Evolutionary conservation across 257 asterid species (phyloP).

Genomic region (Solanum ossicruentum): DNA sequence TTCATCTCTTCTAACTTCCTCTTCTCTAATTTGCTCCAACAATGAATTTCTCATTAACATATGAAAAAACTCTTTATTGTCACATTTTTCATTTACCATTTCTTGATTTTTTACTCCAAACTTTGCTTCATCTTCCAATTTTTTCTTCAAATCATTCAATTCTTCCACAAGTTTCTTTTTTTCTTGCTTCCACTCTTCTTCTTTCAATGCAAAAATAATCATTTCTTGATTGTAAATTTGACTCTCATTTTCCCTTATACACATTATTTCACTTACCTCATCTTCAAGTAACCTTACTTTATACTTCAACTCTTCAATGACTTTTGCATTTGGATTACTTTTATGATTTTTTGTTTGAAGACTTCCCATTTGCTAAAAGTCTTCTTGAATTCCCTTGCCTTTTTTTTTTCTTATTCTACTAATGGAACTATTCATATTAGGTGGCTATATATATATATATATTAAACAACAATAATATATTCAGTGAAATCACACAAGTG

Average conservation of each 20-base stretch:
- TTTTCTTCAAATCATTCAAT: conserved; percentile 21
- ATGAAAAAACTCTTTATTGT: not conserved
- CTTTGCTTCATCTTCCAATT: conserved; percentile 1
- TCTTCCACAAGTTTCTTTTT: conserved; percentile 42
- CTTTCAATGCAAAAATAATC: conserved; percentile 46
- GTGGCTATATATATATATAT: not conserved
- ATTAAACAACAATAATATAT: too few relatives aligned
- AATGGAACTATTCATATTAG: not conserved
- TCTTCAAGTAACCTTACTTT: conserved; percentile 40
- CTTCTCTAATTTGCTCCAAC: conserved; percentile 10
- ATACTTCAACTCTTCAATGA: conserved; percentile 39
- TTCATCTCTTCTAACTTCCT: conserved; percentile 35
- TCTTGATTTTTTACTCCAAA: not conserved
- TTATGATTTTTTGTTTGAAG: conserved; percentile 30
- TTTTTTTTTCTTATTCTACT: not conserved
- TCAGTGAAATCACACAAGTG: too few relatives aligned
- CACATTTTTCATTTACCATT: not conserved
- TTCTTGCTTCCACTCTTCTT: conserved; percentile 67
- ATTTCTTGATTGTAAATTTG: conserved; percentile 46
- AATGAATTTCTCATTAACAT: not conserved
- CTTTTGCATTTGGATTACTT: conserved; percentile 14
- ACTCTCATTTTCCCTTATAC: conserved; percentile 52
- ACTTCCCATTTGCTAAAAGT: conserved; percentile 43
- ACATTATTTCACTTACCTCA: conserved; percentile 48
- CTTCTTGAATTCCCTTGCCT: not conserved